Evolutionary conservation across 2,329 filamentous ascomycete species (phyloP).

Genomic region (Penicillium sumatraense): DNA sequence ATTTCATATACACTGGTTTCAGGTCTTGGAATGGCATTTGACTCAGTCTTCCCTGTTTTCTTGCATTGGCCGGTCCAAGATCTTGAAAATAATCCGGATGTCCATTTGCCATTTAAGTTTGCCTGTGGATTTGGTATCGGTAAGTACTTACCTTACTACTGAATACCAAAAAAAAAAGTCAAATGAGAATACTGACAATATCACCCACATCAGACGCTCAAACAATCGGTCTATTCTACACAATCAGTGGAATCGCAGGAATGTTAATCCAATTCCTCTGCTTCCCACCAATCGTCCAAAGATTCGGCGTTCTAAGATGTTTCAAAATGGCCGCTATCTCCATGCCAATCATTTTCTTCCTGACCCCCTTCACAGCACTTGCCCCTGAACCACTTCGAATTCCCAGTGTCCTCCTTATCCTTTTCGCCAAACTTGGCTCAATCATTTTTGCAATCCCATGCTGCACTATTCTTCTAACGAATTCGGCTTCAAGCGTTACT

Average conservation of each 20-base stretch:
- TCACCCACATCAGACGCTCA: slow-evolving; percentile 59
- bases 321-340: slow-evolving; percentile 68
- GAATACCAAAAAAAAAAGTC: no score
- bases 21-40: slow-evolving; percentile 80
- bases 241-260: slow-evolving; percentile 76
- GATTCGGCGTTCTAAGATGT: slow-evolving; percentile 75
- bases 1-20: slow-evolving; percentile 79
- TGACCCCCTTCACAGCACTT: slow-evolving; percentile 81
- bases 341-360: slow-evolving; percentile 76
- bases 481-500: slow-evolving; percentile 74
- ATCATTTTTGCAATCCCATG: slow-evolving; percentile 89
- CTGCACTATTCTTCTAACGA: slow-evolving; percentile 86
- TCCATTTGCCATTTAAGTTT: slow-evolving; percentile 78
- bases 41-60: slow-evolving; percentile 87
- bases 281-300: slow-evolving; percentile 75
- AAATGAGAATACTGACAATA: neutral
- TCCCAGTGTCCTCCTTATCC: slow-evolving; percentile 64
- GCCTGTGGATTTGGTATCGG: slow-evolving; percentile 75
- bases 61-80: slow-evolving; percentile 72
- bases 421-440: slow-evolving; percentile 74
- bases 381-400: slow-evolving; percentile 60
- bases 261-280: slow-evolving; percentile 84
- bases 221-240: slow-evolving; percentile 84
- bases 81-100: slow-evolving; percentile 58
- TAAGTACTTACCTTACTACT: slow-evolving; percentile 29